Base-by-base conservation (phyloP, 768 basidiomycete species). In the Tylopilus cervinicoccineus region DNA sequence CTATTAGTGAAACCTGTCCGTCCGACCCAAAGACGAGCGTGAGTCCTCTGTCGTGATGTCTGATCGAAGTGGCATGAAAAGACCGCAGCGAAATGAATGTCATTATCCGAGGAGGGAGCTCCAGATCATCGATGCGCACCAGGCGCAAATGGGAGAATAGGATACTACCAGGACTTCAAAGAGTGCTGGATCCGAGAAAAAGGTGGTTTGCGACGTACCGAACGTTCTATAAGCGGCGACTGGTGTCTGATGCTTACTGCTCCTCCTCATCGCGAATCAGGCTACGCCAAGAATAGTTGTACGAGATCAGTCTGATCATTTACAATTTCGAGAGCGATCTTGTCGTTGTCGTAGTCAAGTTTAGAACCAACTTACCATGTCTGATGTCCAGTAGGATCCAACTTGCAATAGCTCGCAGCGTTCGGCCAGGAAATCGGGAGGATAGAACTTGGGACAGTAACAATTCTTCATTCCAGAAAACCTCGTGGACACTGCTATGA, bases 41-140 rank as follows among this genome's bases (percentile, higher is more conserved):
- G 16, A 64, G 43, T 7, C 40, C 59, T 26, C 61, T 54, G 34
- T 58, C 45, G 11, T 52, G 38, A 28, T 55, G 59, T 33, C 38
- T 53, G 40, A 42, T 13, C n/a, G 54, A 23, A 34, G 59, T 41
- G 17, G 50, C 32, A 36, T 10, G 44, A 51, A 36, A 39, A 37
- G 41, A 53, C 29, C 3, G 54, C 13, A 17, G 23, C 2, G 51
- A 60, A 41, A 46, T 49, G 39, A 22, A 32, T 45, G 17, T 45
- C 63, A 65, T 63, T 38, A 55, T 65, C 45, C 54, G 36, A 51
- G 11, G 45, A 13, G 22, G 28, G 34, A 34, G 9, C 28, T 38
- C 48, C 26, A 54, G 39, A 56, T 58, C 58, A 65, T 63, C 26
- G 47, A 53, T 41, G 62, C 64, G 63, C 63, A 40, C 63, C 64